Evolutionary conservation across 106 monocot species (phyloP).

Genomic region (Platanthera guangdongensis): DNA sequence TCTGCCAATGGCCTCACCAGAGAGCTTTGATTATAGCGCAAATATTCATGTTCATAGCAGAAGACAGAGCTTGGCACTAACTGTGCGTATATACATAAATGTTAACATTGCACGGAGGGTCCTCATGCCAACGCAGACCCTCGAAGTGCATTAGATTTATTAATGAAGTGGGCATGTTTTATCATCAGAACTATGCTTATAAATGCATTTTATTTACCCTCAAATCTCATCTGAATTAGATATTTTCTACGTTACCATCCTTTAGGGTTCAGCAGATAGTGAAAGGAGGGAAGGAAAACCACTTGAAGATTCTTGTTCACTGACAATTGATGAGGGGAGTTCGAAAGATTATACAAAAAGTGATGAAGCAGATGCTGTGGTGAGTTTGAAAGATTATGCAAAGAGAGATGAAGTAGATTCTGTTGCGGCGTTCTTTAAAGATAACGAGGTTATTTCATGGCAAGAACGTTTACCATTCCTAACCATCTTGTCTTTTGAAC

Average conservation of each 20-base stretch:
- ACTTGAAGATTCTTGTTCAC: conserved; percentile 33
- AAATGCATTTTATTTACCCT: not conserved
- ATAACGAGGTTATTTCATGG: conserved; percentile 44
- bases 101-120: no score
- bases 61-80: no score
- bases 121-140: no score
- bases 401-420: conserved; percentile 16
- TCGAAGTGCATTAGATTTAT: not conserved
- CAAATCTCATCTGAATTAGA: not conserved
- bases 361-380: conserved; percentile 17
- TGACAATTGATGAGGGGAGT: conserved; percentile 26
- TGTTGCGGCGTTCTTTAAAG: conserved; percentile 10
- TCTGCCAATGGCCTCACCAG: no score
- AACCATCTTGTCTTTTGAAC: not conserved
- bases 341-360: conserved; percentile 15
- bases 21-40: no score
- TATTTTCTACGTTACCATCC: not conserved
- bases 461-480: conserved; percentile 23
- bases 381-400: not conserved
- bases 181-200: not conserved
- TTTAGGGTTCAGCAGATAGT: conserved; percentile 23
- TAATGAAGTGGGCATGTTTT: not conserved
- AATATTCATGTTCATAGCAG: no score
- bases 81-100: no score
- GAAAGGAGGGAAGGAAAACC: conserved; percentile 17